phyloP scores from a whole-genome alignment of 176 grass and related monocot species.

The Ensete glaucum region DNA sequence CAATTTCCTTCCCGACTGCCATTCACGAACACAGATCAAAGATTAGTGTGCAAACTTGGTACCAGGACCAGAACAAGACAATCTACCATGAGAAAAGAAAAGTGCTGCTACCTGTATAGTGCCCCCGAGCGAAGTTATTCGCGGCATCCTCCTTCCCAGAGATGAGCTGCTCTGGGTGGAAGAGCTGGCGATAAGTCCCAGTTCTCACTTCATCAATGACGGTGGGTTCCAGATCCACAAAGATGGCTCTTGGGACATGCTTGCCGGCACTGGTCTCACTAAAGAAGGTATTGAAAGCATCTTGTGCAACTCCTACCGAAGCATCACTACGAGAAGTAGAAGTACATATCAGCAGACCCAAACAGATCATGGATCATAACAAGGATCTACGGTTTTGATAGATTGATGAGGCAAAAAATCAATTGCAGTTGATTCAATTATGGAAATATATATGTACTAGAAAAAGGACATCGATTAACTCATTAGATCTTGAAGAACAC shows the following conservation, averaged over 20 bases:
- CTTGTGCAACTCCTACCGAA: conserved; percentile 54
- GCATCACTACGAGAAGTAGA: conserved; percentile 37
- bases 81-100: not conserved
- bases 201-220: conserved; percentile 83
- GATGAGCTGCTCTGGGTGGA: conserved; percentile 94
- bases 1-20: conserved; percentile 90
- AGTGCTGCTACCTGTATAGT: conserved; percentile 64
- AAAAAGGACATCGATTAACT: too few species aligned
- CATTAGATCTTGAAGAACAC: too few species aligned
- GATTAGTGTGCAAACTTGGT: not conserved
- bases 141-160: conserved; percentile 88
- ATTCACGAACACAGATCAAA: conserved; percentile 9
- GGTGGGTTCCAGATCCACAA: conserved; percentile 82
- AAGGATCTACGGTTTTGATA: not conserved
- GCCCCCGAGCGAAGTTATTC: conserved; percentile 89
- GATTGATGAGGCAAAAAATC: not conserved
- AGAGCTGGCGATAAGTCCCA: conserved; percentile 77
- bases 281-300: conserved; percentile 99
- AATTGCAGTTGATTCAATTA: not conserved
- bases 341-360: not conserved
- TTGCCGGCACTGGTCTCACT: conserved; percentile 73
- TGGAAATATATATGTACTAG: not conserved
- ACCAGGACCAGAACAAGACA: not conserved
- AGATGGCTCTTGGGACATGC: conserved; percentile 88
- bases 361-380: not conserved